phyloP scores from a whole-genome alignment of 2,329 filamentous ascomycete species.

The Penicillium freii region DNA sequence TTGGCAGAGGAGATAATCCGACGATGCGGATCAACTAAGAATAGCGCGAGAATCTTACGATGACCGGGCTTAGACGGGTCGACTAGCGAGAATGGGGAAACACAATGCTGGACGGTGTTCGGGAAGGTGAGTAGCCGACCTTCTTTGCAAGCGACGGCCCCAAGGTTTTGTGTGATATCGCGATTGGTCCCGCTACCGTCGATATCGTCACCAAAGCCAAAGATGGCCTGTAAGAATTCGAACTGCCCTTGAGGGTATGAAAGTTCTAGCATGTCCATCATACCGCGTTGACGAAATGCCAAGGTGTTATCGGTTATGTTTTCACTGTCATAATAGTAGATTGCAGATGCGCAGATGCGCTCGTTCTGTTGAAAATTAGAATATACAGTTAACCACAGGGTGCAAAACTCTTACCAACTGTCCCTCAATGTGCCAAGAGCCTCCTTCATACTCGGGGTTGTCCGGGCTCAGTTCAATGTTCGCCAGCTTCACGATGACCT shows the following conservation, averaged over 20 bases:
- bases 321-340: conserved; percentile 64
- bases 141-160: conserved; percentile 13
- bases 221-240: conserved; percentile 16
- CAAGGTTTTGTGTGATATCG: conserved; percentile 17
- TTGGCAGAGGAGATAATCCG: conserved; percentile 54
- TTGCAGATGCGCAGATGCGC: conserved; percentile 60
- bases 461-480: conserved; percentile 20
- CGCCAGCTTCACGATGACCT: conserved; percentile 24
- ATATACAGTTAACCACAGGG: conserved; percentile 41
- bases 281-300: conserved; percentile 47
- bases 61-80: conserved; percentile 55
- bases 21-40: conserved; percentile 56
- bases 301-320: conserved; percentile 59
- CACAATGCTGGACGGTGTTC: conserved; percentile 50
- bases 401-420: conserved; percentile 11
- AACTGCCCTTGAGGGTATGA: conserved; percentile 6
- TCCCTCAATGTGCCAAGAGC: conserved; percentile 21
- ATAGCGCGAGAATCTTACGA: conserved; percentile 57
- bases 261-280: conserved; percentile 25
- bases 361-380: conserved; percentile 54
- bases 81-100: conserved; percentile 50
- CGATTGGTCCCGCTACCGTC: conserved; percentile 20
- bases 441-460: conserved; percentile 15
- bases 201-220: conserved; percentile 3
- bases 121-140: conserved; percentile 16